phyloP scores from a whole-genome alignment of 2,329 filamentous ascomycete species.

The Venturia pyrina region DNA sequence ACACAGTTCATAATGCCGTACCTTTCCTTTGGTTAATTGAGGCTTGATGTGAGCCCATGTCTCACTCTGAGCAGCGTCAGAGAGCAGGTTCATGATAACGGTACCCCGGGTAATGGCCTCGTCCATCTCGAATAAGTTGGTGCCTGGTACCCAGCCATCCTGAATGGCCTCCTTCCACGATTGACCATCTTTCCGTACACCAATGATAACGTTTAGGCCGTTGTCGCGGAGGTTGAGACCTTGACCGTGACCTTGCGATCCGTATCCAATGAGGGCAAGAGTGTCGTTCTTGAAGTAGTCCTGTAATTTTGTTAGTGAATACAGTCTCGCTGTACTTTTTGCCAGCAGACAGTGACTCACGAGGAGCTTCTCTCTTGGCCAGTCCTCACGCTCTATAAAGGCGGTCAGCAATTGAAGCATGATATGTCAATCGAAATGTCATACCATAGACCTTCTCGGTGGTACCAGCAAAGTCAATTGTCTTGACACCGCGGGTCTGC shows the following conservation, averaged over 20 bases:
- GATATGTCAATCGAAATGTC: conserved; percentile 10
- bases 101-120: conserved; percentile 90
- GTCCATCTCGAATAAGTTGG: conserved; percentile 97
- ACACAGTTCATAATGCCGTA: conserved; percentile 31
- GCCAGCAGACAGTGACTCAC: conserved; percentile 45
- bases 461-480: conserved; percentile 92
- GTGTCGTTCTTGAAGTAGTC: conserved; percentile 99
- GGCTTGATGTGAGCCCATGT: conserved; percentile 98
- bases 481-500: conserved; percentile 84
- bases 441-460: conserved; percentile 92
- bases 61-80: conserved; percentile 95
- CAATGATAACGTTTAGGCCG: conserved; percentile 96
- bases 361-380: conserved; percentile 96
- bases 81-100: conserved; percentile 98
- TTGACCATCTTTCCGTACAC: conserved; percentile 95
- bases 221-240: conserved; percentile 99
- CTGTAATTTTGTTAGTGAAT: conserved; percentile 34
- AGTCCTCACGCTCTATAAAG: conserved; percentile 80
- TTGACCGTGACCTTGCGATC: conserved; percentile 96
- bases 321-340: neutral
- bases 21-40: conserved; percentile 97
- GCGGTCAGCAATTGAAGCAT: neutral
- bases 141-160: conserved; percentile 96
- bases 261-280: conserved; percentile 97
- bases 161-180: conserved; percentile 97